phyloP scores from a whole-genome alignment of 805 yeast genomes.

The Saccharomycopsis oosterbeekiorum region DNA sequence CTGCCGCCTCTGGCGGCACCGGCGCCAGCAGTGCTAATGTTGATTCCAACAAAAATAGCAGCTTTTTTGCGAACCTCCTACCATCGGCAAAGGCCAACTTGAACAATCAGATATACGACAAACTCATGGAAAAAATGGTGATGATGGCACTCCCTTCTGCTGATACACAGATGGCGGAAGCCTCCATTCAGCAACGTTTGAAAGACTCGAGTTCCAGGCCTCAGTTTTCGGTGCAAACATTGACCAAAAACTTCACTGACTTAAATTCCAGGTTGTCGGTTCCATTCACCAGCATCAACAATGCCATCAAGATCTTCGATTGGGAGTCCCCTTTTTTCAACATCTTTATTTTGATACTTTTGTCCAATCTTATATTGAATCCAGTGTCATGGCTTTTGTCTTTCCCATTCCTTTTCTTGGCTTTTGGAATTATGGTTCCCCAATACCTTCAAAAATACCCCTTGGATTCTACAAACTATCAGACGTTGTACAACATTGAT shows the following conservation, averaged over 20 bases:
- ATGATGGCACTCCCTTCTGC: slow-evolving; percentile 61
- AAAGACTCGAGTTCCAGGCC: slow-evolving; percentile 57
- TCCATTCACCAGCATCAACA: slow-evolving; percentile 55
- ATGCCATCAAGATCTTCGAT: slow-evolving; percentile 40
- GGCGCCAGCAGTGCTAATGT: not conserved
- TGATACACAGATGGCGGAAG: slow-evolving; percentile 35
- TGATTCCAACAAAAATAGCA: not conserved
- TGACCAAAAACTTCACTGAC: slow-evolving; percentile 58
- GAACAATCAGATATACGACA: slow-evolving; percentile 45
- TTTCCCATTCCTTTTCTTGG: slow-evolving; percentile 44
- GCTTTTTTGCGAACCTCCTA: slow-evolving; percentile 5
- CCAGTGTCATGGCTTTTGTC: slow-evolving; percentile 45
- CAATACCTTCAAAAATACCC: slow-evolving; percentile 48
- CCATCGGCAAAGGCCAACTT: slow-evolving; percentile 17
- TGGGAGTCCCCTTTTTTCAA: slow-evolving; percentile 63
- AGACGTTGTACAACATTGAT: slow-evolving; percentile 19
- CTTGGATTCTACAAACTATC: slow-evolving; percentile 20
- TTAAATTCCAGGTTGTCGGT: slow-evolving; percentile 52
- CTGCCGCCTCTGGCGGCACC: no score
- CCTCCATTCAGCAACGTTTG: slow-evolving; percentile 41
- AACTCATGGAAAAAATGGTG: slow-evolving; percentile 59
- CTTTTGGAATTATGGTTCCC: slow-evolving; percentile 55
- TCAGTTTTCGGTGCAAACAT: slow-evolving; percentile 53
- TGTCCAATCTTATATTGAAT: slow-evolving; percentile 45
- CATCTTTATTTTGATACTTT: slow-evolving; percentile 40